Conservation (phyloP, 768 basidiomycete genomes). For the Royoungia palumana region DNA sequence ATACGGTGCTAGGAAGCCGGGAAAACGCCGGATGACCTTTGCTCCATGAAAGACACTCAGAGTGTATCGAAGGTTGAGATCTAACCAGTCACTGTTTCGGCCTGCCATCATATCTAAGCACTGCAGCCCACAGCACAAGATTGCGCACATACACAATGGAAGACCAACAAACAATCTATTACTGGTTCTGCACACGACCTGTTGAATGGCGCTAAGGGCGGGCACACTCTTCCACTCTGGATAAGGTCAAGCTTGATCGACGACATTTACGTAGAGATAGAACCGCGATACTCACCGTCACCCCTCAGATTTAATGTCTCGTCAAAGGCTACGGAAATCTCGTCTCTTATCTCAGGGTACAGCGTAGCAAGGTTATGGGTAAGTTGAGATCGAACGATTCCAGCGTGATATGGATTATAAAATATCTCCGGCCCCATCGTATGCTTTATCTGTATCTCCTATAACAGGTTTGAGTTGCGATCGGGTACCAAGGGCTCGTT, state of each 20-base stretch:
- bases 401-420: conserved; percentile 31
- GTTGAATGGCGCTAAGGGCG: conserved; percentile 23
- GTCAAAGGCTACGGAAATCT: conserved; percentile 39
- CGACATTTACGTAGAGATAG: not conserved
- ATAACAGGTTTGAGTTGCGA: not conserved
- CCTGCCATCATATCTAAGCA: too few relatives aligned
- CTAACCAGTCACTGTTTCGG: too few relatives aligned
- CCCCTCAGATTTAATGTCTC: conserved; percentile 30
- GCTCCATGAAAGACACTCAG: conserved; percentile 21
- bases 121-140: not conserved
- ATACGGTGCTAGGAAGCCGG: conserved; percentile 32
- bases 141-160: conserved; percentile 37
- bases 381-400: conserved; percentile 28
- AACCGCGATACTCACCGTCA: conserved; percentile 6
- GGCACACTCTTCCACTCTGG: conserved; percentile 41
- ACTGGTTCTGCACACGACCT: conserved; percentile 39
- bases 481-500: too few relatives aligned
- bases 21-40: conserved; percentile 31
- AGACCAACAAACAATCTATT: conserved; percentile 50
- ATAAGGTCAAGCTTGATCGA: not conserved
- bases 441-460: conserved; percentile 38
- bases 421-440: conserved; percentile 35
- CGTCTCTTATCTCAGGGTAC: conserved; percentile 42
- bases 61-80: too few relatives aligned
- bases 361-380: conserved; percentile 37